Conservation (phyloP, 495 filamentous ascomycete species). For the Neurospora hispaniola region DNA sequence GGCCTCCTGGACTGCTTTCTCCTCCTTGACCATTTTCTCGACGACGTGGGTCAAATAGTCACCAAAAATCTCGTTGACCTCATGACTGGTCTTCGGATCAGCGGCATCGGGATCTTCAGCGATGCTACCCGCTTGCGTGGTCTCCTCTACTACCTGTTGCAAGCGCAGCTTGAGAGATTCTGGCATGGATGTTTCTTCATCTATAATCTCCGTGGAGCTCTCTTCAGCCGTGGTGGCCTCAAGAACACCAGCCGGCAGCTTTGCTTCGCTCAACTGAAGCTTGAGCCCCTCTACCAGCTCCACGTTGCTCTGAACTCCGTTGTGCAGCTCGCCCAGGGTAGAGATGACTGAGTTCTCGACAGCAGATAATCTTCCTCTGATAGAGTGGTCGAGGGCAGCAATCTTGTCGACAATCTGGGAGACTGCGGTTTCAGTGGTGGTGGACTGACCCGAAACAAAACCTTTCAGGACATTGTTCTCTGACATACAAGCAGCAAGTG, state of each 20-base stretch:
- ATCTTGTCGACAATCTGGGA: neutral
- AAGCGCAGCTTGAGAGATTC: neutral
- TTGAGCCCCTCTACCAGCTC: neutral
- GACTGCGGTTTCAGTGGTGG: neutral
- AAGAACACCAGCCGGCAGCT: neutral
- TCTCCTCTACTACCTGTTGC: neutral
- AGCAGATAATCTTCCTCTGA: neutral
- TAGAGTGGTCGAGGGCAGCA: neutral
- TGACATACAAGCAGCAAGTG: neutral
- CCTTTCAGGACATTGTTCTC: neutral
- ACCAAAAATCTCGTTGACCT: neutral
- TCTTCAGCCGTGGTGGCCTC: neutral
- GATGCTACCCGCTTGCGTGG: neutral
- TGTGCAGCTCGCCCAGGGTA: neutral
- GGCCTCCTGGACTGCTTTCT: neutral
- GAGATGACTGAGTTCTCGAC: neutral
- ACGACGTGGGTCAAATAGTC: neutral
- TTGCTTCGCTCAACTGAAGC: neutral
- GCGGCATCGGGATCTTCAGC: neutral
- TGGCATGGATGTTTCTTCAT: neutral
- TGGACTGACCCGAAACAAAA: neutral
- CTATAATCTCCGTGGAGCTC: neutral
- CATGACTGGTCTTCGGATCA: neutral
- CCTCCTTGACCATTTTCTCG: neutral
- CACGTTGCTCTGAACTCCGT: neutral